Conservation (phyloP, 495 filamentous ascomycete species). For the Penicillium mononematosum region DNA sequence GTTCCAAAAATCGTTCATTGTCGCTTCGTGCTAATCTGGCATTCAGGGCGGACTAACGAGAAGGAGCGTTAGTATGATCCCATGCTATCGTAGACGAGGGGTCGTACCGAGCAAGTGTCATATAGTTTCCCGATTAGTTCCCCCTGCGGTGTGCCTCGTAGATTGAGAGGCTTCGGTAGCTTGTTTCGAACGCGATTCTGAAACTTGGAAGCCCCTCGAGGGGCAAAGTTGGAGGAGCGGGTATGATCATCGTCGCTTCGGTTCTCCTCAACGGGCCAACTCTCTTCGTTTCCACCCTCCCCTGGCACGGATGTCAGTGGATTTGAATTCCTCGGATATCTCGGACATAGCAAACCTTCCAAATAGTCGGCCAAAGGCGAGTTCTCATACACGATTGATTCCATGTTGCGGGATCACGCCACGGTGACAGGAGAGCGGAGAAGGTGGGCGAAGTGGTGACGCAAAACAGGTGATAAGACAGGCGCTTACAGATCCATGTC, state of each 20-base stretch:
- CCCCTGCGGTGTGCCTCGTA: constrained; percentile 52
- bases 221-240: constrained; percentile 64
- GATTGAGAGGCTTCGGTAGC: constrained; percentile 59
- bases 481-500: constrained; percentile 25
- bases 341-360: constrained; percentile 61
- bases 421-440: constrained; percentile 21
- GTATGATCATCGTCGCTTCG: constrained; percentile 35
- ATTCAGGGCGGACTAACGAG: constrained; percentile 52
- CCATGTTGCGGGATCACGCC: constrained; percentile 61
- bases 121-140: constrained; percentile 52
- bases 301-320: constrained; percentile 37
- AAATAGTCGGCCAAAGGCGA: constrained; percentile 92
- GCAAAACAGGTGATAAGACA: constrained; percentile 11
- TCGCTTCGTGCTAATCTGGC: constrained; percentile 77
- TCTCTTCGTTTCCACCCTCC: constrained; percentile 45
- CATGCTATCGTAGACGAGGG: constrained; percentile 1
- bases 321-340: constrained; percentile 4
- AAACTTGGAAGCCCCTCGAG: constrained; percentile 66
- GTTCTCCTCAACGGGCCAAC: constrained; percentile 47
- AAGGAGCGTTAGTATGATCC: constrained; percentile 14
- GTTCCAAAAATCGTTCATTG: constrained; percentile 86
- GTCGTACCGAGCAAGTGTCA: constrained; percentile 58
- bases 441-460: constrained; percentile 13
- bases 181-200: constrained; percentile 65
- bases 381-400: constrained; percentile 85